phyloP scores from a whole-genome alignment of 140 eudicot genomes.

The Oenanthe javanica region DNA sequence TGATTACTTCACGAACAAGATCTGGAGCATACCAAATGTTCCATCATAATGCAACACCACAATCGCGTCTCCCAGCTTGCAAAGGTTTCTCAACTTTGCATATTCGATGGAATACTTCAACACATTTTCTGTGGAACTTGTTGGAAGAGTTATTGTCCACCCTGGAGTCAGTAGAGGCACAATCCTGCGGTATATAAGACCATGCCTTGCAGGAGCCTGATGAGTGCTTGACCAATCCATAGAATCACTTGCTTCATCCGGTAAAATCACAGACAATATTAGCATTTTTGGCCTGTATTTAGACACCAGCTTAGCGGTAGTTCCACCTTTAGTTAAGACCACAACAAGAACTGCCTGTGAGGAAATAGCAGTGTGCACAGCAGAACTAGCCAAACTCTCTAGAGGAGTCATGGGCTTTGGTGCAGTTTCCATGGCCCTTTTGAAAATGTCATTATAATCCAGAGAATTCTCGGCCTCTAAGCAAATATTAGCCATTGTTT shows the following conservation, averaged over 20 bases:
- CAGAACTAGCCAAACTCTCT: conserved; percentile 47
- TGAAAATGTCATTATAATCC: conserved; percentile 39
- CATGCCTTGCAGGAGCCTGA: conserved; percentile 60
- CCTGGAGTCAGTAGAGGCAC: conserved; percentile 50
- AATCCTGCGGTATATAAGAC: conserved; percentile 51
- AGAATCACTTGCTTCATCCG: conserved; percentile 43
- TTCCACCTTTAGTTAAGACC: conserved; percentile 50
- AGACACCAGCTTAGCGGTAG: conserved; percentile 58
- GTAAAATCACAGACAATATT: conserved; percentile 54
- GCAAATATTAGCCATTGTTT: conserved; percentile 58
- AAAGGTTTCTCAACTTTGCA: conserved; percentile 41
- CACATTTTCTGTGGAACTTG: conserved; percentile 43
- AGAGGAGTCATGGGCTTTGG: conserved; percentile 52
- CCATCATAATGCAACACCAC: conserved; percentile 51
- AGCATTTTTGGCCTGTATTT: conserved; percentile 65
- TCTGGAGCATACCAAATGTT: conserved; percentile 34
- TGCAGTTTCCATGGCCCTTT: conserved; percentile 33
- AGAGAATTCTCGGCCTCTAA: conserved; percentile 50
- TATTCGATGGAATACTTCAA: conserved; percentile 38
- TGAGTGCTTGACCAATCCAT: conserved; percentile 58
- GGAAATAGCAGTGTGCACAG: conserved; percentile 47
- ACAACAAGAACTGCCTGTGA: conserved; percentile 39
- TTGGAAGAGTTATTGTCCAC: conserved; percentile 42
- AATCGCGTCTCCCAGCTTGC: conserved; percentile 41
- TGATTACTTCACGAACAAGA: conserved; percentile 32